A percentile compares a stretch with the other conserved stretches of the same genome.
These are phyloP conservation scores for Alternaria sp. DNA, from an alignment of 2,329 filamentous ascomycete species.

Conservation along the genomic window DNA sequence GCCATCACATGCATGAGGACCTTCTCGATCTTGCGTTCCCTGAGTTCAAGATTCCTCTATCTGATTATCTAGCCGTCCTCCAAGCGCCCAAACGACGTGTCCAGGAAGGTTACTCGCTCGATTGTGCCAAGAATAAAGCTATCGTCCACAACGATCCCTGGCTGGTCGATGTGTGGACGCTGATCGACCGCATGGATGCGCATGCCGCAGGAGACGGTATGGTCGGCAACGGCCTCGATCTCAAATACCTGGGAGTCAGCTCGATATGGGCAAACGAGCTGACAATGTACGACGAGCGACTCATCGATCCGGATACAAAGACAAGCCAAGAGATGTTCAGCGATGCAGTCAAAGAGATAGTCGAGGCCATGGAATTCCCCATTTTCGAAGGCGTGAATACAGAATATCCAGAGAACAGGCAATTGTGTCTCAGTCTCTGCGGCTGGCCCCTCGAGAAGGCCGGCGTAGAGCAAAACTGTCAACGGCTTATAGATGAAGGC, in stretches of 20 bases:
- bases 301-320: slow-evolving; percentile 45
- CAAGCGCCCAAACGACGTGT: slow-evolving; percentile 60
- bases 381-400: slow-evolving; percentile 70
- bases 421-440: slow-evolving; percentile 77
- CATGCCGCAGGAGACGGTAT: slow-evolving; percentile 73
- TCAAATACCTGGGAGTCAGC: slow-evolving; percentile 77
- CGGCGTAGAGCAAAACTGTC: slow-evolving; percentile 57
- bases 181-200: slow-evolving; percentile 70
- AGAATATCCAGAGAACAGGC: slow-evolving; percentile 71
- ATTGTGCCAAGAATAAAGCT: slow-evolving; percentile 68
- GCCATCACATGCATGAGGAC: slow-evolving; percentile 46
- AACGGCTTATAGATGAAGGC: slow-evolving; percentile 59
- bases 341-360: slow-evolving; percentile 66
- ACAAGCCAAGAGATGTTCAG: slow-evolving; percentile 64
- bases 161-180: slow-evolving; percentile 80
- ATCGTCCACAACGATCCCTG: slow-evolving; percentile 76
- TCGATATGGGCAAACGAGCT: slow-evolving; percentile 75
- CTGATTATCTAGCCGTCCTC: slow-evolving; percentile 44
- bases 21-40: slow-evolving; percentile 47
- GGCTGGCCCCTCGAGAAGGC: slow-evolving; percentile 69
- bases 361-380: slow-evolving; percentile 66
- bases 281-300: slow-evolving; percentile 56
- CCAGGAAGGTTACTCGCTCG: slow-evolving; percentile 62
- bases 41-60: slow-evolving; percentile 37
- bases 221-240: slow-evolving; percentile 70